phyloP scores from a whole-genome alignment of 2,329 filamentous ascomycete genomes.

The Curvularia sp. region DNA sequence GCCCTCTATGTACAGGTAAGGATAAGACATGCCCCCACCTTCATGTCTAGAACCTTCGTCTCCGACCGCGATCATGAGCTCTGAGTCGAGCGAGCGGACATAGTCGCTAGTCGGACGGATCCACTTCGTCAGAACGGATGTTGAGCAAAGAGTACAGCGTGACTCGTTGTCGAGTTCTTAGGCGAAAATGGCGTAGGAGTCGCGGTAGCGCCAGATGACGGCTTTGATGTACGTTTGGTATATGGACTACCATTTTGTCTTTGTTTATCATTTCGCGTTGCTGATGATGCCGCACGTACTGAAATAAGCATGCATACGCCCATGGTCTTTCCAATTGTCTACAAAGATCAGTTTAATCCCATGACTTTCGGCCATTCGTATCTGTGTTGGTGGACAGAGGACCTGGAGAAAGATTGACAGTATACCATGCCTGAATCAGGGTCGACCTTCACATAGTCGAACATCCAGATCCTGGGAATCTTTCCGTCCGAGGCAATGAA shows the following conservation, averaged over 20 bases:
- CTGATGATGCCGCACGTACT: constrained; percentile 61
- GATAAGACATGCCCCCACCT: constrained; percentile 58
- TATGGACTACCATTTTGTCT: constrained; percentile 55
- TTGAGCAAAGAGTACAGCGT: constrained; percentile 66
- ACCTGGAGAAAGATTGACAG: constrained; percentile 62
- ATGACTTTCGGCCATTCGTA: constrained; percentile 64
- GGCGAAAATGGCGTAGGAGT: constrained; percentile 67
- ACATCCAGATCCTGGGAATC: constrained; percentile 68
- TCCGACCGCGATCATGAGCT: constrained; percentile 69
- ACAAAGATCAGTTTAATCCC: constrained; percentile 71
- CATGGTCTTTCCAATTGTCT: constrained; percentile 75
- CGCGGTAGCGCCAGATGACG: constrained; percentile 66
- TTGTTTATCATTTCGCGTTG: constrained; percentile 65
- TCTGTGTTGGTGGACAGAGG: constrained; percentile 68
- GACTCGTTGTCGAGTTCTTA: constrained; percentile 75
- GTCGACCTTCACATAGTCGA: constrained; percentile 63
- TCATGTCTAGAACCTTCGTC: constrained; percentile 65
- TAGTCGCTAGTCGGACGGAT: constrained; percentile 64
- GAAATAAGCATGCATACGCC: constrained; percentile 67
- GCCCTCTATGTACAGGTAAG: constrained; percentile 61
- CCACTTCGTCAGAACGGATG: constrained; percentile 67
- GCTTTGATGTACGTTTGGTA: constrained; percentile 69
- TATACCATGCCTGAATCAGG: constrained; percentile 57
- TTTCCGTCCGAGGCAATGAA: constrained; percentile 61
- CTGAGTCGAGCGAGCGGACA: constrained; percentile 67